Conservation (phyloP, 2,329 filamentous ascomycete genomes). For the Chaetomium globosum region DNA sequence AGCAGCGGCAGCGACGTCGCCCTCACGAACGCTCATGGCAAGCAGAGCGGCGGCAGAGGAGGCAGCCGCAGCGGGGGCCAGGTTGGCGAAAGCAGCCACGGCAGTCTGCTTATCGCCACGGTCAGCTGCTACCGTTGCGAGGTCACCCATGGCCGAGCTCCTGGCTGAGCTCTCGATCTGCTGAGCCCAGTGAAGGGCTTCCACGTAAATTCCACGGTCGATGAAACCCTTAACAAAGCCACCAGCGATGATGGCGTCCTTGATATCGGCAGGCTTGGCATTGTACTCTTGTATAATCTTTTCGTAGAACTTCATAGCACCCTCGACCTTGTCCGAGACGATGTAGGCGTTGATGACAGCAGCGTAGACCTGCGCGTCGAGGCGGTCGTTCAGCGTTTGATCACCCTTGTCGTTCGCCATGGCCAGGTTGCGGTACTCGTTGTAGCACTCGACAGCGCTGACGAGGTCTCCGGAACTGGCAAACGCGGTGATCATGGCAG, state of each 20-base stretch:
- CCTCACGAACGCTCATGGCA: conserved; percentile 81
- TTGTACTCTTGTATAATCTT: conserved; percentile 70
- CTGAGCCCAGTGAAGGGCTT: conserved; percentile 74
- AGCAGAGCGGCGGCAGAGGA: conserved; percentile 77
- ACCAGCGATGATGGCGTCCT: conserved; percentile 69
- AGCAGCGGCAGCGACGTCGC: conserved; percentile 75
- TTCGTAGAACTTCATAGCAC: conserved; percentile 81
- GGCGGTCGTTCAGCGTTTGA: conserved; percentile 67
- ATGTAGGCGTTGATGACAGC: conserved; percentile 90
- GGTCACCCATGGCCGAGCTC: conserved; percentile 66
- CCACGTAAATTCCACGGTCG: conserved; percentile 67
- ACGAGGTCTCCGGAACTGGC: conserved; percentile 77
- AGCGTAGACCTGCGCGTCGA: conserved; percentile 85
- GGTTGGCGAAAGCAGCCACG: conserved; percentile 63
- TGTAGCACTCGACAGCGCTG: conserved; percentile 92
- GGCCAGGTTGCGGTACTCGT: conserved; percentile 89
- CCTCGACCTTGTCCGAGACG: conserved; percentile 74
- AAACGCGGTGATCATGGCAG: conserved; percentile 93
- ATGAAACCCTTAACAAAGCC: conserved; percentile 81
- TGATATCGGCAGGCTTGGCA: conserved; percentile 63
- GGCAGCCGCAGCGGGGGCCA: conserved; percentile 54
- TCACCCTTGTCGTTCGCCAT: conserved; percentile 78
- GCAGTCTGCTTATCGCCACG: conserved; percentile 71
- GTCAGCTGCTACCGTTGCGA: conserved; percentile 80
- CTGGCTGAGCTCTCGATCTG: conserved; percentile 62